Evolutionary conservation across 441 rosid genomes (phyloP).

Genomic region (Populus hybrid): DNA sequence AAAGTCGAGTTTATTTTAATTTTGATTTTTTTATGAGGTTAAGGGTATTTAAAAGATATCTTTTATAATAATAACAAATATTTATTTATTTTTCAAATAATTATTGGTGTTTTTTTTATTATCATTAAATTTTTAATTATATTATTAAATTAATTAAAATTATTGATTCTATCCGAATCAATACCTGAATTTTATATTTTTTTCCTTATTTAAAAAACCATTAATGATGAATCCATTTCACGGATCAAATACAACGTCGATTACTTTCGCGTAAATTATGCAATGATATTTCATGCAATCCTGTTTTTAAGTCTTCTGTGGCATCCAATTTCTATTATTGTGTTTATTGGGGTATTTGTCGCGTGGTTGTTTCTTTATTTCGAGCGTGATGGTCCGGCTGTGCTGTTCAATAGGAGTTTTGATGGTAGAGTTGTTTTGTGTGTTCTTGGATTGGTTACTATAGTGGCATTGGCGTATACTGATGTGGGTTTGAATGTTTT

Average conservation of each 20-base stretch:
- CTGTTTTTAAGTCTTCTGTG: constrained; percentile 70
- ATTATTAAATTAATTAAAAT: no score
- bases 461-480: constrained; percentile 65
- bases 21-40: no score
- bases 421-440: constrained; percentile 58
- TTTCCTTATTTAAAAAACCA: no score
- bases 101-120: no score
- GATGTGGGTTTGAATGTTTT: constrained; percentile 61
- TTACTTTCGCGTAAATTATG: constrained; percentile 74
- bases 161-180: no score
- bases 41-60: no score
- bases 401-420: constrained; percentile 38
- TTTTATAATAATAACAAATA: no score
- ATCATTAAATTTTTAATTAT: no score
- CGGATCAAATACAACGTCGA: constrained; percentile 46
- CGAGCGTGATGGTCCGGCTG: constrained; percentile 59
- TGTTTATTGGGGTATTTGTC: constrained; percentile 51
- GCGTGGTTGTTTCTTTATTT: constrained; percentile 81
- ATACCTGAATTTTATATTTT: no score
- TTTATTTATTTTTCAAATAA: no score
- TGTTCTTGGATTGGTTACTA: constrained; percentile 49
- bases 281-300: constrained; percentile 42
- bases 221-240: constrained; percentile 41
- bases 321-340: constrained; percentile 74
- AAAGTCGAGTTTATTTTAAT: no score